A percentile compares a stretch with the other conserved stretches of the same genome.
These are phyloP conservation scores for Caloboletus inedulis DNA, from an alignment of 1,284 basidiomycete species.

Conservation along the genomic window DNA sequence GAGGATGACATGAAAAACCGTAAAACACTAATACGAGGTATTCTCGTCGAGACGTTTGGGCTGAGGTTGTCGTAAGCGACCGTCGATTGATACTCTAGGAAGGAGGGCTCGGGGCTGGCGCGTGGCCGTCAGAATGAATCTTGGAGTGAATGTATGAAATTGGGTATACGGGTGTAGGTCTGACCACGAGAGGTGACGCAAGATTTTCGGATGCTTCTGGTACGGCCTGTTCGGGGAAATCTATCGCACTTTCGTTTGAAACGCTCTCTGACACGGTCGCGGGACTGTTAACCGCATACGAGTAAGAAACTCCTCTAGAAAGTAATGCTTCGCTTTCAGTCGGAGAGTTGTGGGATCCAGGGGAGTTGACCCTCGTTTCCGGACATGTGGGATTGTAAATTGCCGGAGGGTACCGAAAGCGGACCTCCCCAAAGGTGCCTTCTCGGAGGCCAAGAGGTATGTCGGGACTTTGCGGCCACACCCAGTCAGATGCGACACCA, in stretches of 20 bases:
- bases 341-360: constrained; percentile 2
- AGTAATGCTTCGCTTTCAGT: constrained; percentile 18
- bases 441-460: constrained; percentile 7
- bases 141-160: constrained; percentile 21
- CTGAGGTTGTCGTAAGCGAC: neutral
- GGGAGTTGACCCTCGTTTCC: constrained; percentile 7
- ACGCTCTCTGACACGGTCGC: neutral
- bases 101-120: neutral
- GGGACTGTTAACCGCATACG: constrained; percentile 3
- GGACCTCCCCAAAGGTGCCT: constrained; percentile 11
- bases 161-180: constrained; percentile 30
- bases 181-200: constrained; percentile 24
- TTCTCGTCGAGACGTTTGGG: neutral
- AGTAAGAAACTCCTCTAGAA: constrained; percentile 7
- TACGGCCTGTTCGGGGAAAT: neutral
- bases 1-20: constrained; percentile 1
- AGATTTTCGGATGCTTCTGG: constrained; percentile 12
- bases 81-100: constrained; percentile 7
- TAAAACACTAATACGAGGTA: constrained; percentile 13
- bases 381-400: constrained; percentile 5
- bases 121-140: constrained; percentile 4
- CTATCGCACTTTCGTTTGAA: neutral
- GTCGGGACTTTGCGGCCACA: constrained; percentile 23
- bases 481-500: constrained; percentile 14
- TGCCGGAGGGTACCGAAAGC: constrained; percentile 5